phyloP scores from a whole-genome alignment of 371 early-diverging fungal species.

The Rhizomucor miehei region DNA sequence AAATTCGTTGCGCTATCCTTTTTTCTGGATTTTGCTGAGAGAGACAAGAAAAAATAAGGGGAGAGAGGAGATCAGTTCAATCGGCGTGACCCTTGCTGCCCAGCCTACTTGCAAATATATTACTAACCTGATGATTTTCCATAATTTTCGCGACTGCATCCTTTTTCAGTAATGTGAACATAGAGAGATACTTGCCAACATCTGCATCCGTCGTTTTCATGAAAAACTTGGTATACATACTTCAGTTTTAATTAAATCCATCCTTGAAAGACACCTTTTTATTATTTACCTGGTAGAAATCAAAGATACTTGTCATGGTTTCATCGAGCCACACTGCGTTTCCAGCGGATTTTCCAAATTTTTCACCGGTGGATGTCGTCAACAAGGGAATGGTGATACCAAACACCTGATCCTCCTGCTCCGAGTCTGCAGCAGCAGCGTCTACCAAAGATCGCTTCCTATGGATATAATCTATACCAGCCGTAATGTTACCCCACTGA shows the following conservation, averaged over 20 bases:
- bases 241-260: not conserved
- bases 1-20: constrained; percentile 68
- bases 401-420: constrained; percentile 50
- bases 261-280: too few relatives aligned
- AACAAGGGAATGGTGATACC: constrained; percentile 91
- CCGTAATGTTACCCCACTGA: constrained; percentile 97
- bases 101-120: not conserved
- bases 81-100: too few relatives aligned
- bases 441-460: constrained; percentile 33
- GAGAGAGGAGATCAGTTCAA: constrained; percentile 1
- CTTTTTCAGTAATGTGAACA: constrained; percentile 77
- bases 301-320: constrained; percentile 74
- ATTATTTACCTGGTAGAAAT: constrained; percentile 82
- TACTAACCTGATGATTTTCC: constrained; percentile 56
- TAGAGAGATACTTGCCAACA: constrained; percentile 68
- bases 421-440: constrained; percentile 9
- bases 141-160: constrained; percentile 60
- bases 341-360: constrained; percentile 95
- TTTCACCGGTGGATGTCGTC: constrained; percentile 84
- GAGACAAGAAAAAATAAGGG: too few relatives aligned
- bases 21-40: constrained; percentile 56
- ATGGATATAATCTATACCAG: constrained; percentile 90
- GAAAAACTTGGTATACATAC: constrained; percentile 58
- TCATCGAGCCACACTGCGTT: constrained; percentile 94
- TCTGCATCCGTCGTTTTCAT: constrained; percentile 81